Evolutionary conservation across 2,329 filamentous ascomycete species (phyloP).

Genomic region (Fusarium penzigii): DNA sequence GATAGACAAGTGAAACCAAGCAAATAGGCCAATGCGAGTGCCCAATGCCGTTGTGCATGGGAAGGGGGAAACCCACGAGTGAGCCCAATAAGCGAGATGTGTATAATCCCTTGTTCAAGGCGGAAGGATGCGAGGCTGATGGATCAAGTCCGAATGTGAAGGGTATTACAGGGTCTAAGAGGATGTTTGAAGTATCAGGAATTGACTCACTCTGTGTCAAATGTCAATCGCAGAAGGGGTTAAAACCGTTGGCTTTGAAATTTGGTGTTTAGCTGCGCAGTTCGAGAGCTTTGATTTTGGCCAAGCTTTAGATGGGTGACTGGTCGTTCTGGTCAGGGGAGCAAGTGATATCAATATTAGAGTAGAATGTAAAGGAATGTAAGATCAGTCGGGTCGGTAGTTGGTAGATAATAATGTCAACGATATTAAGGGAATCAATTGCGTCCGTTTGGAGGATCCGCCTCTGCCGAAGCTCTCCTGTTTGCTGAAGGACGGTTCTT

Average conservation of each 20-base stretch:
- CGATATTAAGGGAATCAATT: neutral
- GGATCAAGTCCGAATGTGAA: neutral
- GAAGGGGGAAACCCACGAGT: neutral
- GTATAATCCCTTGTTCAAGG: neutral
- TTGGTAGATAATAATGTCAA: neutral
- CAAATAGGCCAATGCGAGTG: constrained; percentile 5
- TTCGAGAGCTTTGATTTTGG: too few species aligned
- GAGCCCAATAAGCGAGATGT: neutral
- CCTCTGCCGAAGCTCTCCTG: constrained; percentile 19
- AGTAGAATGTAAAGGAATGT: neutral
- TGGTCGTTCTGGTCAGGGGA: neutral
- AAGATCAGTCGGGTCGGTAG: neutral
- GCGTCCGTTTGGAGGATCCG: neutral
- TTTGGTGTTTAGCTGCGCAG: neutral
- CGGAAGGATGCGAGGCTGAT: neutral
- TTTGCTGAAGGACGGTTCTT: neutral
- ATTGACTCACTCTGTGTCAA: constrained; percentile 3
- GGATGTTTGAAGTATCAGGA: neutral
- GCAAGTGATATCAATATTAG: neutral
- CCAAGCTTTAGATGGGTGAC: too few species aligned
- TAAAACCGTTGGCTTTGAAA: constrained; percentile 1
- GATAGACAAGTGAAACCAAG: constrained; percentile 11
- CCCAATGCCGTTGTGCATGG: neutral
- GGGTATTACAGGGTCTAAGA: neutral
- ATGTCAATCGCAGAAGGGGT: constrained; percentile 6